These are phyloP conservation scores for Hibiscus trionum DNA, from an alignment of 345 rosid species.

Conservation along the genomic window DNA sequence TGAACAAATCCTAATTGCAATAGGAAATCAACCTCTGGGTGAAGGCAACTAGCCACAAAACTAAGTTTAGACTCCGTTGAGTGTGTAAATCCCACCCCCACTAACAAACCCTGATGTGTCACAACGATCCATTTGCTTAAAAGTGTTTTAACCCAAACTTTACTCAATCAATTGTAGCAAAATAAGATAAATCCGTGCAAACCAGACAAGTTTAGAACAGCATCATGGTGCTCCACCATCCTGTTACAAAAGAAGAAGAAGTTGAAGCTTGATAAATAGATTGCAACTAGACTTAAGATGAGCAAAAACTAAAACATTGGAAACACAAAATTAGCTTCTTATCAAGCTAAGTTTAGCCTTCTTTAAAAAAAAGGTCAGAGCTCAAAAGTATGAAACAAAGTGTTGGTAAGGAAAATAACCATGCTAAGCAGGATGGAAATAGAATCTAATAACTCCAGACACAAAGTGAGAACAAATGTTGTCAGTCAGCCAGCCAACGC, in stretches of 20 bases:
- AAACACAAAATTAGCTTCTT: not conserved
- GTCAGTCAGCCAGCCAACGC: conserved; percentile 1
- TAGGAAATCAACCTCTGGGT: conserved; percentile 44
- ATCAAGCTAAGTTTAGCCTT: not conserved
- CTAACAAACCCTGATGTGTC: conserved; percentile 98
- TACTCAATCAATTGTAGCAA: not conserved
- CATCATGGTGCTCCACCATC: conserved; percentile 30
- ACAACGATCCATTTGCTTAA: conserved; percentile 52
- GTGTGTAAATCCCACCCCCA: conserved; percentile 59
- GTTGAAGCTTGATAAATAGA: conserved; percentile 1
- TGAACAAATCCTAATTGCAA: conserved; percentile 36
- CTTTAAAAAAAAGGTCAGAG: not conserved
- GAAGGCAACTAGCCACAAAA: conserved; percentile 3
- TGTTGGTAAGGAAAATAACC: not conserved
- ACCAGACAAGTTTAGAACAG: conserved; percentile 20
- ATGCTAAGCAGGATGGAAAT: not conserved
- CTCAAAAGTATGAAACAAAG: not conserved
- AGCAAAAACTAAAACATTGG: not conserved
- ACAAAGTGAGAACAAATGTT: not conserved
- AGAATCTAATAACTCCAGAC: conserved; percentile 1
- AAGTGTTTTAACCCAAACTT: conserved; percentile 23
- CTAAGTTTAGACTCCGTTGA: conserved; percentile 30
- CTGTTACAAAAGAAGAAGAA: conserved; percentile 33
- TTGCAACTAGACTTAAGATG: not conserved
- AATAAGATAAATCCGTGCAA: conserved; percentile 12